Conservation (phyloP, 306 rosid species). For the Leucaena leucocephala region DNA sequence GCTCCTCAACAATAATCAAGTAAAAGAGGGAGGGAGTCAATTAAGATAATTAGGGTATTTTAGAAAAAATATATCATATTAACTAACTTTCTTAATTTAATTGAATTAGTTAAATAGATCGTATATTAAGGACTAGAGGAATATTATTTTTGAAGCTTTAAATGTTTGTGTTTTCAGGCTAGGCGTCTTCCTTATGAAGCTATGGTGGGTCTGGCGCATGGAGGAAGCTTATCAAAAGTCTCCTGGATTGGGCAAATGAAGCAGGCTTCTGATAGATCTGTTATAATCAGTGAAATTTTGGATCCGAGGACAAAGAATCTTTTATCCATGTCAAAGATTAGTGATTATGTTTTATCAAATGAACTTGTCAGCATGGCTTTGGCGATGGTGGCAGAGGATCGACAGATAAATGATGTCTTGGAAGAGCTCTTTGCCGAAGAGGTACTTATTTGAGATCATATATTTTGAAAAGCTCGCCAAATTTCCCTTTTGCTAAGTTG, state of each 20-base stretch:
- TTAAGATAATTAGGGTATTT: too few relatives aligned
- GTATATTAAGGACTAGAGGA: too few relatives aligned
- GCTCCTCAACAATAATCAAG: too few relatives aligned
- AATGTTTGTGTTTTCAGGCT: conserved; percentile 59
- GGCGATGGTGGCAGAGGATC: conserved; percentile 95
- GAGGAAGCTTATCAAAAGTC: conserved; percentile 80
- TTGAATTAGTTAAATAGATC: too few relatives aligned
- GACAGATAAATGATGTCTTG: conserved; percentile 83
- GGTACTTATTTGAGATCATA: conserved; percentile 49
- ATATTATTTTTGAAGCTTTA: conserved; percentile 23
- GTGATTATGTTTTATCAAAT: conserved; percentile 89
- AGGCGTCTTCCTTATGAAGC: conserved; percentile 77
- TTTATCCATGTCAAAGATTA: conserved; percentile 84
- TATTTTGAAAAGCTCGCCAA: conserved; percentile 1
- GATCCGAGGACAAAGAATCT: conserved; percentile 94
- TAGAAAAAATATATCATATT: too few relatives aligned
- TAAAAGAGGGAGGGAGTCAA: too few relatives aligned
- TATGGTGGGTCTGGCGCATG: conserved; percentile 50
- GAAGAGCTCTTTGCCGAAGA: conserved; percentile 94
- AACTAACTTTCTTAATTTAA: too few relatives aligned
- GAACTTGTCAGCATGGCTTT: conserved; percentile 98
- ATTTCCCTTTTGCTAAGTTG: conserved; percentile 12
- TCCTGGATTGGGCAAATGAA: conserved; percentile 98
- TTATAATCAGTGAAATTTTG: conserved; percentile 86
- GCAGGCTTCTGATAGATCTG: conserved; percentile 86